Evolutionary conservation across 2,329 filamentous ascomycete genomes (phyloP), one percentile per base, ranked within the genome.

Genomic region (Hypoxylon sp.): DNA sequence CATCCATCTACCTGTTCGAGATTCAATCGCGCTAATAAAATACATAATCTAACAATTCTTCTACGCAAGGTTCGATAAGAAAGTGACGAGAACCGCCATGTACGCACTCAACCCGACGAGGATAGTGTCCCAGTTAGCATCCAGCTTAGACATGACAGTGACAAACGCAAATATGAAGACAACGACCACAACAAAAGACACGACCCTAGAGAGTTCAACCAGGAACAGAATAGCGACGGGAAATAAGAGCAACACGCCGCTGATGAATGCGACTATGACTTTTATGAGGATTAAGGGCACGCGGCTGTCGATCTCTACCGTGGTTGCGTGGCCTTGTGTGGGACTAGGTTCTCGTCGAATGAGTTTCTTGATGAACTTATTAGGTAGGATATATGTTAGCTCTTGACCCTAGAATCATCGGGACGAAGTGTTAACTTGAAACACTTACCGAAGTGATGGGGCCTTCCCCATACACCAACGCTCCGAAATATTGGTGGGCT

Each of bases 221-320:
- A 58, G 43, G 5, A 58, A 43, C 6, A 55, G 51, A 26, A 55
- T 58, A 13, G 46, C 43, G 9, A 52, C 26, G 0, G 55, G 55
- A 2, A 26, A 29, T 9, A 51, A 29, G 12, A 58, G 29, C 2
- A 58, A n/a, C 2, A 35, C 23, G 4, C 41, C 42, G 29, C 50
- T 51, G 7, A 1, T 4, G 8, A 38, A 42, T n/a, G 30, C 38
- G 23, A 46, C 34, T 2, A 41, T 3, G 16, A 41, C 11, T 26
- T 55, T 45, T 11, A 47, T 6, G 11, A 23, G 6, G 3, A 44
- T 2, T 3, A 25, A 8, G 11, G 48, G 4, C 19, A 38, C 5
- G 9, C 17, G 19, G 1, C 32, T 25, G 25, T 54, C 21, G 13
- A 40, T 47, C 17, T 46, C 53, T 16, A 45, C 32, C 19, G 15